Evolutionary conservation across 257 asterid genomes (phyloP).

Genomic region (Striga asiatica): DNA sequence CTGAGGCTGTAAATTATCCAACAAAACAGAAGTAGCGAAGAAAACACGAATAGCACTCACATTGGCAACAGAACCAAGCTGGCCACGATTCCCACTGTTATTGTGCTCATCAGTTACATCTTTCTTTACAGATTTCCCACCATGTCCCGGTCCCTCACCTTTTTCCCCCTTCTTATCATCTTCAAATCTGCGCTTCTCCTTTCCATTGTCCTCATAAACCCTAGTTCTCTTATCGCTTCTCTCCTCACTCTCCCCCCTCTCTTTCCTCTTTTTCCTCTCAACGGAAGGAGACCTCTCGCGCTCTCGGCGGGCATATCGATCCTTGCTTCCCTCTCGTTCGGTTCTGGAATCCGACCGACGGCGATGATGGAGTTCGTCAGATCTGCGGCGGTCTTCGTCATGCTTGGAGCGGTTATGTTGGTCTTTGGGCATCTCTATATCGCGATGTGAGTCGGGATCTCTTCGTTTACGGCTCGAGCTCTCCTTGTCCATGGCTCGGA

Average conservation of each 20-base stretch:
- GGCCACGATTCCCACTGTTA: conserved; percentile 16
- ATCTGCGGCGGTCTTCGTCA: not conserved
- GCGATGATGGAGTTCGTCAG: conserved; percentile 22
- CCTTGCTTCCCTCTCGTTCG: conserved; percentile 53
- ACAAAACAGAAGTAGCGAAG: not conserved
- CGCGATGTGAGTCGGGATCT: conserved; percentile 43
- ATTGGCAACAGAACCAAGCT: conserved; percentile 30
- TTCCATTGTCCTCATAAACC: conserved; percentile 44
- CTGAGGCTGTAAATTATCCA: not conserved
- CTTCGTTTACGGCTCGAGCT: conserved; percentile 50
- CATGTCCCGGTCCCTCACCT: conserved; percentile 23
- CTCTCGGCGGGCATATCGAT: conserved; percentile 39
- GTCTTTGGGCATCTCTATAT: conserved; percentile 27
- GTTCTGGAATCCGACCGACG: conserved; percentile 22
- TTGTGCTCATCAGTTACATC: conserved; percentile 21
- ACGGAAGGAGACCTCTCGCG: conserved; percentile 54
- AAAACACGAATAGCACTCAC: conserved; percentile 31
- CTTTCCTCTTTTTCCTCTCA: conserved; percentile 72
- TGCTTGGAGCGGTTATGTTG: conserved; percentile 22
- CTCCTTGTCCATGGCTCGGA: conserved; percentile 43
- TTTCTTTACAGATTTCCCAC: conserved; percentile 22
- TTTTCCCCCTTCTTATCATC: conserved; percentile 19
- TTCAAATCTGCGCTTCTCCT: conserved; percentile 50
- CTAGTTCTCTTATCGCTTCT: conserved; percentile 52
- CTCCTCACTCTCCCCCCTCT: conserved; percentile 58